Percentiles rank a stretch among this genome's conserved stretches.
phyloP scores from a whole-genome alignment of 495 filamentous ascomycete genomes.

The Daldinia vernicosa region DNA sequence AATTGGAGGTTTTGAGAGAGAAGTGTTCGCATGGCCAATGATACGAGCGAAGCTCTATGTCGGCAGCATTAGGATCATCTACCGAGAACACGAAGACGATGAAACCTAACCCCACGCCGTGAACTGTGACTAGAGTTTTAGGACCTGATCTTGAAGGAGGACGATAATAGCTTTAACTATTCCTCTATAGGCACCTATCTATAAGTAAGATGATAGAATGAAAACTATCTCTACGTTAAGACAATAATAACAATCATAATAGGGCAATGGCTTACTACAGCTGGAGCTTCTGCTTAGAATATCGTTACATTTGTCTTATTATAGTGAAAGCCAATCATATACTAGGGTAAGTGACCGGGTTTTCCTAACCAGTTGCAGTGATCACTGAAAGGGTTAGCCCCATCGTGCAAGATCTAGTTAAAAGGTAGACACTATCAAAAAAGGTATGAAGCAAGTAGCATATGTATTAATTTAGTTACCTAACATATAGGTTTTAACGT shows the following conservation, averaged over 20 bases:
- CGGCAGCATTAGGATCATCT: constrained; percentile 23
- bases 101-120: constrained; percentile 30
- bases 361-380: background rate
- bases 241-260: background rate
- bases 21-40: constrained; percentile 16
- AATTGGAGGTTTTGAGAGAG: constrained; percentile 12
- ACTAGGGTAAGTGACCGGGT: background rate
- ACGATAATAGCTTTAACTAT: background rate
- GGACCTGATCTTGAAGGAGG: background rate
- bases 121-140: background rate
- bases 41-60: background rate
- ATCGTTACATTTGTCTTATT: background rate
- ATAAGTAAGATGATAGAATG: too few relatives aligned
- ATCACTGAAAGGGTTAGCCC: background rate
- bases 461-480: background rate
- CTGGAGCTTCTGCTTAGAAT: background rate
- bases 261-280: background rate
- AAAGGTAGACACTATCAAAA: background rate
- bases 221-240: too few relatives aligned
- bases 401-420: background rate
- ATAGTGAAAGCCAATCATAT: background rate
- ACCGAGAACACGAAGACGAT: constrained; percentile 20
- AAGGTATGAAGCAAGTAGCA: background rate
- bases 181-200: background rate
- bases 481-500: constrained; percentile 3